Conservation (phyloP, 2,329 filamentous ascomycete species). For the Cyphellophora europaea region DNA sequence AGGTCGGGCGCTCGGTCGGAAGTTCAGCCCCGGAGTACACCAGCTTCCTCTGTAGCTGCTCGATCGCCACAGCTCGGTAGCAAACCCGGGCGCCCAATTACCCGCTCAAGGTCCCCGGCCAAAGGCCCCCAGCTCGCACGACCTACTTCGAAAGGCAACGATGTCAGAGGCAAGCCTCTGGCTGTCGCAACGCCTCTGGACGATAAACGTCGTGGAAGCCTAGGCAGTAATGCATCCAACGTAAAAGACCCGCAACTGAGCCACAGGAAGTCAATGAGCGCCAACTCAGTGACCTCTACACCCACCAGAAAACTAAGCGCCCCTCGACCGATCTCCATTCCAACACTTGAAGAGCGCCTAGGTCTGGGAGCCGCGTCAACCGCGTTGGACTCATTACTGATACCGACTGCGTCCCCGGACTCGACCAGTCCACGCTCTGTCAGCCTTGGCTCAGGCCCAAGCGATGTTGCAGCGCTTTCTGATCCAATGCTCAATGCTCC, state of each 20-base stretch:
- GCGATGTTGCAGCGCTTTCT: background rate
- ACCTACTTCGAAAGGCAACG: no score
- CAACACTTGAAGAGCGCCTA: background rate
- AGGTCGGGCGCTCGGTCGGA: background rate
- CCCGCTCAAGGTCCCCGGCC: no score
- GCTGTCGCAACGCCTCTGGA: no score
- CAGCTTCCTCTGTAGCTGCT: no score
- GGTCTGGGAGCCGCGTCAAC: background rate
- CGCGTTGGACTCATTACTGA: background rate
- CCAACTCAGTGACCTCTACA: conserved; percentile 8
- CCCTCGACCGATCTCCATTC: background rate
- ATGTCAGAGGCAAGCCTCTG: no score
- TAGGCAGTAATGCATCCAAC: conserved; percentile 1
- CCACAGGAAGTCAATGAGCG: conserved; percentile 16
- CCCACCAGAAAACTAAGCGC: conserved; percentile 4
- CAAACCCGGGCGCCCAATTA: no score
- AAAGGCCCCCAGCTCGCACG: no score
- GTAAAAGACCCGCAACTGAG: background rate
- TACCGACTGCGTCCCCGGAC: conserved; percentile 7
- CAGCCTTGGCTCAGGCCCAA: no score
- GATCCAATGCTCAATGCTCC: background rate
- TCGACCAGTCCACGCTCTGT: conserved; percentile 15
- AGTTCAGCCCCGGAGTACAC: background rate
- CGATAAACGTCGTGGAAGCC: background rate
- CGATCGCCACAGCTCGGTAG: no score